Evolutionary conservation across 2,329 filamentous ascomycete species (phyloP), one percentile per base, ranked within the genome.

Genomic region (Microcyclospora tardicrescens): DNA sequence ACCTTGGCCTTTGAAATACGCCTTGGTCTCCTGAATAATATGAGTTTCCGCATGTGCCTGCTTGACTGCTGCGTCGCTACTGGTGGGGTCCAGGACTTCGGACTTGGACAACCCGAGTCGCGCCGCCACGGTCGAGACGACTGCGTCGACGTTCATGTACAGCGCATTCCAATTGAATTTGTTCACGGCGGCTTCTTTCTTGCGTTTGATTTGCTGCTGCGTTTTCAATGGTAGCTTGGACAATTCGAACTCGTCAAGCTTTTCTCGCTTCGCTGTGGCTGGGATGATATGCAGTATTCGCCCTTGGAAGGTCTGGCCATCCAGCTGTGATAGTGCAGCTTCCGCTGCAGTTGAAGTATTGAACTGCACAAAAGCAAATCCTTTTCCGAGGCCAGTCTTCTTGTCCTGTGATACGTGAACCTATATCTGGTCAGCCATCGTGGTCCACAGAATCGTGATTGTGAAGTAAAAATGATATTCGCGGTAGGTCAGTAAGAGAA

Each of bases 91-190:
- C 34, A 98, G 71, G 41, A 98, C 65, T 52, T 94, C 86, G 10
- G 85, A 79, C 66, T 98, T 98, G 39, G 82, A 81, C 41, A 98
- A 75, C 34, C 89, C 87, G 41, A 98, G 71, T 38, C 87, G 81
- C 55, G 80, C 77, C 35, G 91, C 85, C 44, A 94, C 77, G 5
- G 87, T 93, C 35, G 84, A 78, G 63, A 95, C 87, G 37, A 98
- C 86, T 36, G 91, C 84, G 66, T 98, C 87, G 58, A 59, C 82
- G 62, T 82, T 95, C 83, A 98, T 93, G 62, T 91, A 98, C n/a
- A 98, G 69, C n/a, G 87, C 89, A 66, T 98, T 98, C 91, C 91
- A 98, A 59, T 89, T 94, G 65, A 96, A 96, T 1, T 75, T 77
- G 35, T 73, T 77, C 24, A 79, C 80, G 8, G 82, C 72, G 15